Percentiles rank a stretch among this genome's conserved stretches.
Evolutionary conservation across 75 land plant genomes (phyloP).

Genomic region (Sequoiadendron giganteum): DNA sequence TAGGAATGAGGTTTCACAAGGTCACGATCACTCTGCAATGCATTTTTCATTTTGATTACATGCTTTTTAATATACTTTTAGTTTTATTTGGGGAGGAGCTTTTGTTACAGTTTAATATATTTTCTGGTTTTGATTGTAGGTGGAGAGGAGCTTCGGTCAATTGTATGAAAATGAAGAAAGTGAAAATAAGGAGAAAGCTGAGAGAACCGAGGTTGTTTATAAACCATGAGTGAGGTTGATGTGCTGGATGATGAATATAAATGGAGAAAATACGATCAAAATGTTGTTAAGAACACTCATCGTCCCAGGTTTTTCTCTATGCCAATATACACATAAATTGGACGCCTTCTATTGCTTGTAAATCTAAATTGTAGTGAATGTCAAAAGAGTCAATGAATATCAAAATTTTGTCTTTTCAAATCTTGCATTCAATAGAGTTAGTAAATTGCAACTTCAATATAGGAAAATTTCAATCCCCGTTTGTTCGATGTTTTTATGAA

Average conservation of each 20-base stretch:
- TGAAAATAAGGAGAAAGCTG: slow-evolving; percentile 25
- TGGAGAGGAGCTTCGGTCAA: neutral
- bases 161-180: slow-evolving; percentile 25
- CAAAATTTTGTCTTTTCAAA: too few species aligned
- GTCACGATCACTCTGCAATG: too few species aligned
- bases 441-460: too few species aligned
- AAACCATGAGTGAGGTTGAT: slow-evolving; percentile 43
- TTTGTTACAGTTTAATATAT: too few species aligned
- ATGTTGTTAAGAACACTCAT: slow-evolving; percentile 43
- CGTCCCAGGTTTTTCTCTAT: slow-evolving; percentile 33
- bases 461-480: too few species aligned
- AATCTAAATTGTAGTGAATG: neutral
- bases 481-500: too few species aligned
- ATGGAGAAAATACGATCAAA: slow-evolving; percentile 56
- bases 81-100: too few species aligned
- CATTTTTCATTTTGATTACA: too few species aligned
- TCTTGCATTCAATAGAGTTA: too few species aligned
- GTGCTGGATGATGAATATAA: slow-evolving; percentile 44
- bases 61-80: too few species aligned
- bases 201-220: slow-evolving; percentile 31
- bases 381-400: too few species aligned
- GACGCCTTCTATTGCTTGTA: neutral
- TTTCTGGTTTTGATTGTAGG: neutral
- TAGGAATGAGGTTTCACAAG: too few species aligned
- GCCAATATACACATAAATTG: neutral